Evolutionary conservation across 148 eudicot species (phyloP).

Genomic region (Cornus controversa): DNA sequence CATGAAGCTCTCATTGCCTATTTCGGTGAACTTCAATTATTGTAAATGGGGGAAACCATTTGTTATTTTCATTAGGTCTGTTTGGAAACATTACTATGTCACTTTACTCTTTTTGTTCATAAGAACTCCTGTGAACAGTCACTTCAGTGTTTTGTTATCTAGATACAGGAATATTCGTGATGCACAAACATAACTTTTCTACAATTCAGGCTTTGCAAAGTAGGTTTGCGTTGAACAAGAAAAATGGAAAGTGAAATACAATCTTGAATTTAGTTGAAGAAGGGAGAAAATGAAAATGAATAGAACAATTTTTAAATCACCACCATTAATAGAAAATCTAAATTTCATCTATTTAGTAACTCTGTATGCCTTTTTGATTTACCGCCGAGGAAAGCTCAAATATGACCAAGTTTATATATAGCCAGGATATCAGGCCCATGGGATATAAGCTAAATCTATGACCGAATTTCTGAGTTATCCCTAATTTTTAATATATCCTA

Average conservation of each 20-base stretch:
- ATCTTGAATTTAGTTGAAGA: not conserved
- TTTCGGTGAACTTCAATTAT: not conserved
- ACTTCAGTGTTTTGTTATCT: not conserved
- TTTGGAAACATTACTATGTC: not conserved
- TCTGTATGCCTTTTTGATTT: conserved; percentile 4
- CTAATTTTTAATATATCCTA: no score
- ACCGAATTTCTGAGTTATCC: not conserved
- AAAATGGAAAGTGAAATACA: not conserved
- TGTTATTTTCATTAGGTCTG: not conserved
- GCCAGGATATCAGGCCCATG: not conserved
- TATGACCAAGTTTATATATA: not conserved
- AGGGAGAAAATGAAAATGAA: not conserved
- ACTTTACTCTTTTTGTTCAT: not conserved
- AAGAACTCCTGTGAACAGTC: not conserved
- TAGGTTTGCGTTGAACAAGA: not conserved
- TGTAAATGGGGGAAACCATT: not conserved
- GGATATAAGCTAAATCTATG: not conserved
- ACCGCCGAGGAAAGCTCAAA: not conserved
- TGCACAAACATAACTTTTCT: not conserved
- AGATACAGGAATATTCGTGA: not conserved
- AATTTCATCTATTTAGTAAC: not conserved
- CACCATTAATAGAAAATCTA: not conserved
- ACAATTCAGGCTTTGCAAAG: not conserved
- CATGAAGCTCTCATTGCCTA: not conserved
- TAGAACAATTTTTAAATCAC: not conserved